These are phyloP conservation scores for Coelastrella sp. DNA, from an alignment of 139 green algal genomes.

Conservation along the genomic window DNA sequence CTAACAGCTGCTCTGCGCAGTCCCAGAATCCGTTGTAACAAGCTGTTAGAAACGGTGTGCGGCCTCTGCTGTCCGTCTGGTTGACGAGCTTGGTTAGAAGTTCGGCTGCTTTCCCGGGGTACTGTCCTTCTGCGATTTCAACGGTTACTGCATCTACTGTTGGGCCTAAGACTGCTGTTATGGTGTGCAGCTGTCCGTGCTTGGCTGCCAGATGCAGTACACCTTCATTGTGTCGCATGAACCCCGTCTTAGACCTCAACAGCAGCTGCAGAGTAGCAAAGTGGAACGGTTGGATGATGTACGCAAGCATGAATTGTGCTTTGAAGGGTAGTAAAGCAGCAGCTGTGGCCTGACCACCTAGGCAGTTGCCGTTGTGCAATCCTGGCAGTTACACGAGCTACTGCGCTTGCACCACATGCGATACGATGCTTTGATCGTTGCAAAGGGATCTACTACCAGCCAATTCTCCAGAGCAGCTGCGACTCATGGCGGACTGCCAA, in stretches of 20 bases:
- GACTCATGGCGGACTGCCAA: too few relatives aligned
- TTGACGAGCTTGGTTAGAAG: neutral
- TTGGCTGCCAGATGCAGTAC: slow-evolving; percentile 4
- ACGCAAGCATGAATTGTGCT: neutral
- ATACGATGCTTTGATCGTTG: too few relatives aligned
- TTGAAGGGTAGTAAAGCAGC: too few relatives aligned
- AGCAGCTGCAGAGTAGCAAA: neutral
- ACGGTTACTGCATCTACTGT: slow-evolving; percentile 8
- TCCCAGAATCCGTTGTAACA: slow-evolving; percentile 9
- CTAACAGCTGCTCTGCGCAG: slow-evolving; percentile 18
- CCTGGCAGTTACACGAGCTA: too few relatives aligned
- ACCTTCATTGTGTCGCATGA: neutral
- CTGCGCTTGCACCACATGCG: too few relatives aligned
- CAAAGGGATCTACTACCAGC: too few relatives aligned
- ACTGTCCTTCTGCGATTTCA: neutral
- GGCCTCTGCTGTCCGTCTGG: slow-evolving; percentile 20
- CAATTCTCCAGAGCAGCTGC: too few relatives aligned
- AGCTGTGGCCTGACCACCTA: too few relatives aligned
- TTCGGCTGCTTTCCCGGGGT: slow-evolving; percentile 1
- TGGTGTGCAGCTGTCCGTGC: neutral
- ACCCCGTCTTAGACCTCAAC: neutral
- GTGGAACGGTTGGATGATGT: neutral
- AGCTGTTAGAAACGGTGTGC: slow-evolving; percentile 1
- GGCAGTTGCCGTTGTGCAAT: too few relatives aligned
- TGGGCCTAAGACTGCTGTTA: neutral